A percentile compares a stretch with the other conserved stretches of the same genome.
phyloP scores from a whole-genome alignment of 2,329 filamentous ascomycete species.

The Phoma sp. region DNA sequence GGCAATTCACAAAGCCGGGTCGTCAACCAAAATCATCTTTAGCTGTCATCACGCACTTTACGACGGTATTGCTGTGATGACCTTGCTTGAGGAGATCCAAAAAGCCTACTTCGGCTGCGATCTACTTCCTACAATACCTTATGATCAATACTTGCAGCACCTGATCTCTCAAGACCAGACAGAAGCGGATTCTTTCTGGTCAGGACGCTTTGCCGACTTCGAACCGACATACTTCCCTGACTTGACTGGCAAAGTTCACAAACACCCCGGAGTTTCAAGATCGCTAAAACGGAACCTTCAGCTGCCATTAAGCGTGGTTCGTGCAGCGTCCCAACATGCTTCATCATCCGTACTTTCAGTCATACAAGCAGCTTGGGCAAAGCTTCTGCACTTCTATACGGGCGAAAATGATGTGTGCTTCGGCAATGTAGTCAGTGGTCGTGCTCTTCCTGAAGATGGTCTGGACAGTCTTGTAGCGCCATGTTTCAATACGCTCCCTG shows the following conservation, averaged over 20 bases:
- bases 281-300: conserved; percentile 38
- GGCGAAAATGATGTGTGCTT: conserved; percentile 75
- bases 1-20: conserved; percentile 27
- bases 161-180: conserved; percentile 59
- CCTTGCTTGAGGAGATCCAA: conserved; percentile 75
- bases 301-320: conserved; percentile 28
- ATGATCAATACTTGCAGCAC: conserved; percentile 68
- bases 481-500: conserved; percentile 88
- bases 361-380: conserved; percentile 76
- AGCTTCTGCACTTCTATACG: conserved; percentile 65
- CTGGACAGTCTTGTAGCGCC: conserved; percentile 80
- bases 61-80: conserved; percentile 78
- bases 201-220: conserved; percentile 60
- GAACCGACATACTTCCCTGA: conserved; percentile 52
- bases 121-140: conserved; percentile 61
- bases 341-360: conserved; percentile 64
- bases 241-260: conserved; percentile 30
- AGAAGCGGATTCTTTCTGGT: conserved; percentile 71
- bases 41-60: conserved; percentile 83
- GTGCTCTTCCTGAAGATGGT: conserved; percentile 69
- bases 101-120: conserved; percentile 55
- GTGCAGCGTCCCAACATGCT: conserved; percentile 27
- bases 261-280: neutral
- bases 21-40: conserved; percentile 51
- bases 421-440: conserved; percentile 83